Evolutionary conservation across 73 alveolate species (phyloP).

Genomic region (Paramecium bursaria): DNA sequence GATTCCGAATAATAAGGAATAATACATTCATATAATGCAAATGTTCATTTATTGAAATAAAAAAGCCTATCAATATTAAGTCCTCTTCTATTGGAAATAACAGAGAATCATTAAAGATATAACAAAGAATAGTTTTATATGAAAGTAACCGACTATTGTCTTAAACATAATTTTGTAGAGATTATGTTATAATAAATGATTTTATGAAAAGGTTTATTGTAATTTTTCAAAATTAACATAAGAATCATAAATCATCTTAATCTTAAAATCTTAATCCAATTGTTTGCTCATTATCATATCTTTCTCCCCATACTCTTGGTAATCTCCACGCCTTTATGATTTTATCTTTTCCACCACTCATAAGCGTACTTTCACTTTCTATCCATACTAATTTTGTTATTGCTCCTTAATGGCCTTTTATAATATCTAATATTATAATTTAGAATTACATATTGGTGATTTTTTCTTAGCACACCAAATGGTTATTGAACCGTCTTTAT

Average conservation of each 20-base stretch:
- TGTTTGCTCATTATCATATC: no score
- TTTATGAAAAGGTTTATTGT: no score
- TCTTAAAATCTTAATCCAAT: no score
- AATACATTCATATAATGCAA: constrained; percentile 6
- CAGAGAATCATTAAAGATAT: neutral
- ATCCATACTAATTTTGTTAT: no score
- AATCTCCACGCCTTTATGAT: no score
- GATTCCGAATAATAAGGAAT: neutral
- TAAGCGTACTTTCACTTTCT: no score
- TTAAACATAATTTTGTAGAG: constrained; percentile 48
- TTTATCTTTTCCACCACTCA: no score
- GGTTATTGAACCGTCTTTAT: constrained; percentile 44
- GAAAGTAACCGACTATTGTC: constrained; percentile 19
- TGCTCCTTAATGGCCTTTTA: constrained; percentile 18
- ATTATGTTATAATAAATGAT: no score
- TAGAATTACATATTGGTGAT: constrained; percentile 4
- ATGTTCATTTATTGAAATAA: constrained; percentile 3
- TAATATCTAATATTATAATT: neutral
- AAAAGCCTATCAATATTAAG: constrained; percentile 16
- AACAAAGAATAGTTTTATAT: constrained; percentile 1
- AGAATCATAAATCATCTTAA: no score
- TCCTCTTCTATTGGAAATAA: neutral
- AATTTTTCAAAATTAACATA: no score
- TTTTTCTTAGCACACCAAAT: neutral
- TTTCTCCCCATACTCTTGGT: no score